Evolutionary conservation across 768 basidiomycete genomes (phyloP).

Genomic region (Rhodocollybia butyracea): DNA sequence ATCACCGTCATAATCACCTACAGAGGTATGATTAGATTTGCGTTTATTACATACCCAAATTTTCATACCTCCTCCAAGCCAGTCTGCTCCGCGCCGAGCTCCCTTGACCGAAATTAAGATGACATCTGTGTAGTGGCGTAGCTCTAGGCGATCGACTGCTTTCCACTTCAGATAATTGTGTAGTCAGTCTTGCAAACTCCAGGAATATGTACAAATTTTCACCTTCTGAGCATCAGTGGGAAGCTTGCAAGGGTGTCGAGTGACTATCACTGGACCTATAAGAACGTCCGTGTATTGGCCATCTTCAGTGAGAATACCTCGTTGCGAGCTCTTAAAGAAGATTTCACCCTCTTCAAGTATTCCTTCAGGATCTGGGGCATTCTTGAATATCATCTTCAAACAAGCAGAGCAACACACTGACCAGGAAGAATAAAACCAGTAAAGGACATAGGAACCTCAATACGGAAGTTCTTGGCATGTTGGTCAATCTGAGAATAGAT

Average conservation of each 20-base stretch:
- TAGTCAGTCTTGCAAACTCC: neutral
- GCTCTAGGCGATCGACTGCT: conserved; percentile 35
- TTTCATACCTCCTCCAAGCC: conserved; percentile 37
- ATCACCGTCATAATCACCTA: conserved; percentile 45
- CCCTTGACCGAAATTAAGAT: conserved; percentile 32
- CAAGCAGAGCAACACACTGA: conserved; percentile 13
- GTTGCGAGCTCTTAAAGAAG: conserved; percentile 30
- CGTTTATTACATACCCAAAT: neutral
- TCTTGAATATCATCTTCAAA: neutral
- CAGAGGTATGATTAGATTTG: neutral
- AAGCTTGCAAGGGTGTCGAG: conserved; percentile 45
- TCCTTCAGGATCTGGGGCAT: conserved; percentile 23
- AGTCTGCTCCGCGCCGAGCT: conserved; percentile 36
- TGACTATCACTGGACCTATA: conserved; percentile 38
- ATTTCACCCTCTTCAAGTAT: conserved; percentile 37
- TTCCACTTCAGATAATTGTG: conserved; percentile 35
- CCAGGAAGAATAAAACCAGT: conserved; percentile 64
- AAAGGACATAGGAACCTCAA: conserved; percentile 55
- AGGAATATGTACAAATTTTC: neutral
- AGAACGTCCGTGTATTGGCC: conserved; percentile 33
- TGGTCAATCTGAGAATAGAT: conserved; percentile 41
- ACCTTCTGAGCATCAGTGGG: conserved; percentile 47
- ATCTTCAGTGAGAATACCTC: conserved; percentile 25
- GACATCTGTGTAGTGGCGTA: conserved; percentile 37
- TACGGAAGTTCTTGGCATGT: conserved; percentile 39